These are phyloP conservation scores for Malania oleifera DNA, from an alignment of 164 flowering plant genomes.

Conservation along the genomic window DNA sequence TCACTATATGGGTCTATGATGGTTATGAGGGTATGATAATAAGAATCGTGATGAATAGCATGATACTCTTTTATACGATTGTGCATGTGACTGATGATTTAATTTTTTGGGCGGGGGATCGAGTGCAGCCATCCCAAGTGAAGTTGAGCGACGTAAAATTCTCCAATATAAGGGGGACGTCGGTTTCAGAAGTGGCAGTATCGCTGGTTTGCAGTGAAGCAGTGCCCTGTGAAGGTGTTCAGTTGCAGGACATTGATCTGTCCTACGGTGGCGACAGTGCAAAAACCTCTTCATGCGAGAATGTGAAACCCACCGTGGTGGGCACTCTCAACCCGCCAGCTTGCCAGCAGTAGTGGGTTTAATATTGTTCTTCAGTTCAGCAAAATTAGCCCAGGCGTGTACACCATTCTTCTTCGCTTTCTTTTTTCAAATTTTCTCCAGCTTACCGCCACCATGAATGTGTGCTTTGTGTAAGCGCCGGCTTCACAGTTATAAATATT, in stretches of 20 bases:
- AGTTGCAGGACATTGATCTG: conserved; percentile 34
- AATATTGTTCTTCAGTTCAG: no score
- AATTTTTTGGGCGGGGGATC: no score
- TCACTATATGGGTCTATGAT: no score
- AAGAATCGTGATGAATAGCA: no score
- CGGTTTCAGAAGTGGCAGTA: conserved; percentile 29
- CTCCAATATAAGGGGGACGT: conserved; percentile 49
- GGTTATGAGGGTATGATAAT: no score
- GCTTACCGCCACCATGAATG: no score
- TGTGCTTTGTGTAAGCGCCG: no score
- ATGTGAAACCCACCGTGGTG: conserved; percentile 16
- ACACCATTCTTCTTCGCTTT: background rate
- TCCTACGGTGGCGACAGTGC: conserved; percentile 16
- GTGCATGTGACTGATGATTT: no score
- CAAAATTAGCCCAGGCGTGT: conserved; percentile 23
- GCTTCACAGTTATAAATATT: no score
- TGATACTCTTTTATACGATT: no score
- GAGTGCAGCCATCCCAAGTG: conserved; percentile 33
- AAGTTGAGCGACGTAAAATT: conserved; percentile 36
- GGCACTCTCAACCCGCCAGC: conserved; percentile 30
- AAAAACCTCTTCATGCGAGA: conserved; percentile 26
- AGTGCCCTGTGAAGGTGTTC: conserved; percentile 39
- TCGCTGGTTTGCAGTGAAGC: conserved; percentile 34
- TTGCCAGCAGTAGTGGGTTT: no score
- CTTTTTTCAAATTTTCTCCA: no score